Percentiles rank a stretch among this genome's conserved stretches.
phyloP scores from a whole-genome alignment of 805 yeast genomes.

The Saccharomycopsis schoenii region DNA sequence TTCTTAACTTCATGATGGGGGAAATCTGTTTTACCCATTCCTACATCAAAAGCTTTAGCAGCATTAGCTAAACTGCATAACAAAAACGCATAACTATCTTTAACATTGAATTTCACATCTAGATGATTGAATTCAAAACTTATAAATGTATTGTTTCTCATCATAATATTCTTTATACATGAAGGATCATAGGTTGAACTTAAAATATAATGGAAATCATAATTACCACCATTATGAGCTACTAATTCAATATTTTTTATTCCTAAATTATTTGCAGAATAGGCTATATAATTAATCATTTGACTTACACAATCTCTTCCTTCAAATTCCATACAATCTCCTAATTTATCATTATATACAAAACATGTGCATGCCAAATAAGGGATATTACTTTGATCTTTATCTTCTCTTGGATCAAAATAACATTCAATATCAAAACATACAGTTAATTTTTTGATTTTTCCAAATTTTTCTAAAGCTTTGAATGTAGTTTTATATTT shows the following conservation, averaged over 20 bases:
- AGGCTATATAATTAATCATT: not conserved
- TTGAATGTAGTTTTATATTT: not conserved
- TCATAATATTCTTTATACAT: not conserved
- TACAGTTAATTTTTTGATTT: not conserved
- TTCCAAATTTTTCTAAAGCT: not conserved
- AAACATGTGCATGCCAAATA: conserved; percentile 5
- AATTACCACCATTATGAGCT: conserved; percentile 6
- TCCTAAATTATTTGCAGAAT: not conserved
- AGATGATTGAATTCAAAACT: conserved; percentile 2
- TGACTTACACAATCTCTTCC: conserved; percentile 3
- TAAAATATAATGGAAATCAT: conserved; percentile 5
- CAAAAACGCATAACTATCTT: not conserved
- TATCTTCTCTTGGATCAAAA: conserved; percentile 2
- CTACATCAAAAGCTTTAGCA: conserved; percentile 1
- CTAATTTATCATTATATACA: not conserved
- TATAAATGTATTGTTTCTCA: conserved; percentile 4
- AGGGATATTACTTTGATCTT: not conserved
- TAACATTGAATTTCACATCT: conserved; percentile 1
- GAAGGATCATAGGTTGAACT: not conserved
- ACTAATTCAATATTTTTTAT: conserved; percentile 3
- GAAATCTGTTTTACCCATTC: not conserved
- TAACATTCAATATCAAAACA: conserved; percentile 5
- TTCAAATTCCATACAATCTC: not conserved
- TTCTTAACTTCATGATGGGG: conserved; percentile 1
- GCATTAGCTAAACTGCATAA: not conserved